Conservation (phyloP, 2,329 filamentous ascomycete genomes). For the Clonostachys rosea region DNA sequence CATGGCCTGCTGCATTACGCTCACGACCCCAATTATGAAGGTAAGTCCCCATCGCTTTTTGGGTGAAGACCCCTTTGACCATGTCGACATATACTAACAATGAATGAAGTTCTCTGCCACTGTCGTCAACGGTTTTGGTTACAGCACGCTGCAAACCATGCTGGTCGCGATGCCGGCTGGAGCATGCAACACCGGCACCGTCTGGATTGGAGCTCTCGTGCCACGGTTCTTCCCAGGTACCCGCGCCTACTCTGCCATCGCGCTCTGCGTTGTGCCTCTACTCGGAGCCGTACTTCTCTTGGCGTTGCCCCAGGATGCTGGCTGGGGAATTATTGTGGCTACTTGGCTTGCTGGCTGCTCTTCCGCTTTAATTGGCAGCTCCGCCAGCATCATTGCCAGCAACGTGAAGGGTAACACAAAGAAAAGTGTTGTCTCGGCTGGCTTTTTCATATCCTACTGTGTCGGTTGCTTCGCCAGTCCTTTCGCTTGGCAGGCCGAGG, state of each 20-base stretch:
- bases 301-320: slow-evolving; percentile 5
- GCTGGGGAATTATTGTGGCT: slow-evolving; percentile 14
- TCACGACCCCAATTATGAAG: slow-evolving; percentile 12
- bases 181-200: slow-evolving; percentile 1
- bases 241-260: slow-evolving; percentile 6
- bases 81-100: neutral
- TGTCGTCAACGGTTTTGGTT: slow-evolving; percentile 8
- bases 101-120: slow-evolving; percentile 1
- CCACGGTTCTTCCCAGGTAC: slow-evolving; percentile 9
- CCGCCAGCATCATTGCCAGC: slow-evolving; percentile 13
- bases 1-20: slow-evolving; percentile 12
- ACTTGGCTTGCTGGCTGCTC: slow-evolving; percentile 15
- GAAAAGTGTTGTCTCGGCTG: slow-evolving; percentile 12
- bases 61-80: neutral
- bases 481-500: slow-evolving; percentile 11
- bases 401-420: slow-evolving; percentile 21
- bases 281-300: slow-evolving; percentile 5
- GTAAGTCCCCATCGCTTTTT: neutral
- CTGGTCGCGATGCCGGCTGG: slow-evolving; percentile 5
- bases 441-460: slow-evolving; percentile 16
- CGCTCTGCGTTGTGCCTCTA: neutral
- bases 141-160: slow-evolving; percentile 3
- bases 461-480: slow-evolving; percentile 14
- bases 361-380: slow-evolving; percentile 8
- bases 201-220: slow-evolving; percentile 9